phyloP scores from a whole-genome alignment of 331 rosid genomes.

The Phaseolus coccineus region DNA sequence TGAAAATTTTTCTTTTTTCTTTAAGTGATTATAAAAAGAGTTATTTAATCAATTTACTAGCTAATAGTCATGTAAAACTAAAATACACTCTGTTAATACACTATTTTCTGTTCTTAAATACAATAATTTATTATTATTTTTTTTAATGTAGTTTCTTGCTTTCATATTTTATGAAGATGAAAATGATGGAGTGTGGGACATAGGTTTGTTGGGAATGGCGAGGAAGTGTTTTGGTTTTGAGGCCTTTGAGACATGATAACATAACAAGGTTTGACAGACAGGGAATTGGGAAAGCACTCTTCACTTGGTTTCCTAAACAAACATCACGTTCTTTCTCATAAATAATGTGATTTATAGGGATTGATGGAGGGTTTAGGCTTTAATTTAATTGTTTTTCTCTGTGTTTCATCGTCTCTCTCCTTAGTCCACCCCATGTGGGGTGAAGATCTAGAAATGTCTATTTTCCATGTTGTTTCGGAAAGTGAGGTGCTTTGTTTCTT shows the following conservation, averaged over 20 bases:
- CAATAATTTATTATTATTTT: not conserved
- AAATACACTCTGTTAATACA: too few species aligned
- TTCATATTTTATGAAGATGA: conserved; percentile 59
- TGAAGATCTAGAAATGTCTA: conserved; percentile 70
- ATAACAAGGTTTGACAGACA: conserved; percentile 41
- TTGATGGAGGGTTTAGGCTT: conserved; percentile 55
- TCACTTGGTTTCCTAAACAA: conserved; percentile 38
- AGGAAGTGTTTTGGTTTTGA: conserved; percentile 52
- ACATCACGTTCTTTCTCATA: conserved; percentile 36
- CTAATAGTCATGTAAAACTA: too few species aligned
- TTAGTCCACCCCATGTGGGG: conserved; percentile 67
- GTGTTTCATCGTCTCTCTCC: conserved; percentile 8
- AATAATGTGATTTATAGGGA: conserved; percentile 58
- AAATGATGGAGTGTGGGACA: conserved; percentile 73
- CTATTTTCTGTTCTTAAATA: too few species aligned
- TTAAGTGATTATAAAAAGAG: too few species aligned
- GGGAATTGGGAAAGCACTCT: conserved; percentile 31
- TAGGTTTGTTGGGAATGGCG: conserved; percentile 71
- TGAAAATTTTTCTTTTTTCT: too few species aligned
- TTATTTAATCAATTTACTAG: too few species aligned
- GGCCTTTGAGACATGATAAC: conserved; percentile 50
- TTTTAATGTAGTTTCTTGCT: conserved; percentile 38
- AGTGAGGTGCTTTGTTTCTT: conserved; percentile 60
- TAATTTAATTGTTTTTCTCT: not conserved
- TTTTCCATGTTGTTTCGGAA: conserved; percentile 69